Evolutionary conservation across 2,329 filamentous ascomycete species (phyloP).

Genomic region (Epichloe gansuensis): DNA sequence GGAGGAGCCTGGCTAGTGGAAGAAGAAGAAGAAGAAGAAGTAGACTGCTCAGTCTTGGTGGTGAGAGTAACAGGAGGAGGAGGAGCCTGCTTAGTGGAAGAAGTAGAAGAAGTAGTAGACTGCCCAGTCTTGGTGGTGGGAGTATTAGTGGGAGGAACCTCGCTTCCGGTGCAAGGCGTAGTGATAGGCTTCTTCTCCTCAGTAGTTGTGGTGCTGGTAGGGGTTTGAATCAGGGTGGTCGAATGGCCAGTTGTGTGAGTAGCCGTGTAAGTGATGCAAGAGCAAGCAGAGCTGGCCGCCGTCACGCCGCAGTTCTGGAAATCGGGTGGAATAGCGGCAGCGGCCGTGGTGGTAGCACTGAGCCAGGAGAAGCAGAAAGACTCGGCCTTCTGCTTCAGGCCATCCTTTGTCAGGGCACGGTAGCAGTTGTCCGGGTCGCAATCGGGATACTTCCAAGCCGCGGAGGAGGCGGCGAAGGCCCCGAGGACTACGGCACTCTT

Average conservation of each 20-base stretch:
- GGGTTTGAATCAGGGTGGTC: neutral
- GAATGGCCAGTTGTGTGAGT: slow-evolving; percentile 13
- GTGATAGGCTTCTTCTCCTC: no score
- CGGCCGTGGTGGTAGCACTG: slow-evolving; percentile 15
- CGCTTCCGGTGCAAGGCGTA: no score
- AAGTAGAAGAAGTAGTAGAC: slow-evolving; percentile 3
- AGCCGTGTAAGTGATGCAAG: slow-evolving; percentile 24
- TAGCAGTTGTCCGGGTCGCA: slow-evolving; percentile 24
- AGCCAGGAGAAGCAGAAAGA: slow-evolving; percentile 23
- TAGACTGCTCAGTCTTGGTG: slow-evolving; percentile 3
- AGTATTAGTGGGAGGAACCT: slow-evolving; percentile 4
- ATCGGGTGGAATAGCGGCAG: slow-evolving; percentile 17
- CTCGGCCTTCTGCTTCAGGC: slow-evolving; percentile 17
- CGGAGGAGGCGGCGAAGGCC: slow-evolving; percentile 20
- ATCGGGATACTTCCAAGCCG: slow-evolving; percentile 17
- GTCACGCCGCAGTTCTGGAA: slow-evolving; percentile 18
- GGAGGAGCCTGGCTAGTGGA: no score
- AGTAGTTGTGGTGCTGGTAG: neutral
- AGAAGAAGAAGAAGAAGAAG: no score
- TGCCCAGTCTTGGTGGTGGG: slow-evolving; percentile 3
- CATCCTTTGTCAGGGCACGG: slow-evolving; percentile 21
- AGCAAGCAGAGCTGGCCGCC: slow-evolving; percentile 23
- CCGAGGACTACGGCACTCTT: slow-evolving; percentile 20
- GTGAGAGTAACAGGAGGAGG: neutral
- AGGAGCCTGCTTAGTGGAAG: no score